These are phyloP conservation scores for Volvariella volvacea DNA, from an alignment of 1,284 basidiomycete genomes.

Conservation along the genomic window DNA sequence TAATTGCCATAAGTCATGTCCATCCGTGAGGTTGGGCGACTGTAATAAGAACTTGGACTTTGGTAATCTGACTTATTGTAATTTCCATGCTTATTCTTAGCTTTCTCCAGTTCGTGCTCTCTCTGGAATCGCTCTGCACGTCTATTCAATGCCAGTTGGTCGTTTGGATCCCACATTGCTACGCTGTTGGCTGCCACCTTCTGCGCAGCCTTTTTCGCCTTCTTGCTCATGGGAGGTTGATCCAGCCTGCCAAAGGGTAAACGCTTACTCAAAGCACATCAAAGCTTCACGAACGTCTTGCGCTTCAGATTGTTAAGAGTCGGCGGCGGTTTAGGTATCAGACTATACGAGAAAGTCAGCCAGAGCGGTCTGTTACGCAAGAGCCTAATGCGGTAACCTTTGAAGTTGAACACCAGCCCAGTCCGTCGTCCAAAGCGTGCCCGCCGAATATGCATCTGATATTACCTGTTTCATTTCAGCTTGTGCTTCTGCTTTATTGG, in stretches of 20 bases:
- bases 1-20: slow-evolving; percentile 2
- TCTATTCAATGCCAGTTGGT: slow-evolving; percentile 60
- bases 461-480: slow-evolving; percentile 84
- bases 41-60: too few relatives aligned
- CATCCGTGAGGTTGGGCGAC: too few relatives aligned
- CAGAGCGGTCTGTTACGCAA: slow-evolving; percentile 6
- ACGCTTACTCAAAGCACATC: slow-evolving; percentile 2
- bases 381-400: slow-evolving; percentile 40
- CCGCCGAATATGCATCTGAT: slow-evolving; percentile 70
- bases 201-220: slow-evolving; percentile 54
- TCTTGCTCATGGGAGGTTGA: slow-evolving; percentile 44
- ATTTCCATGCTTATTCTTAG: slow-evolving; percentile 37
- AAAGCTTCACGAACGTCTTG: slow-evolving; percentile 43
- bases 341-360: too few relatives aligned
- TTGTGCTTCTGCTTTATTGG: slow-evolving; percentile 69
- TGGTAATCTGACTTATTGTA: too few relatives aligned
- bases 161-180: slow-evolving; percentile 45
- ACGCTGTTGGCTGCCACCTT: slow-evolving; percentile 34
- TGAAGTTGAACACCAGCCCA: slow-evolving; percentile 79
- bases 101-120: slow-evolving; percentile 75
- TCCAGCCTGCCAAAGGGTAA: slow-evolving; percentile 29
- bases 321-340: slow-evolving; percentile 55
- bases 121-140: slow-evolving; percentile 74
- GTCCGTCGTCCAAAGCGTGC: slow-evolving; percentile 84
- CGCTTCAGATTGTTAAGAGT: slow-evolving; percentile 53